Conservation (phyloP, 768 basidiomycete species). For the Phylloporus arenicola region DNA sequence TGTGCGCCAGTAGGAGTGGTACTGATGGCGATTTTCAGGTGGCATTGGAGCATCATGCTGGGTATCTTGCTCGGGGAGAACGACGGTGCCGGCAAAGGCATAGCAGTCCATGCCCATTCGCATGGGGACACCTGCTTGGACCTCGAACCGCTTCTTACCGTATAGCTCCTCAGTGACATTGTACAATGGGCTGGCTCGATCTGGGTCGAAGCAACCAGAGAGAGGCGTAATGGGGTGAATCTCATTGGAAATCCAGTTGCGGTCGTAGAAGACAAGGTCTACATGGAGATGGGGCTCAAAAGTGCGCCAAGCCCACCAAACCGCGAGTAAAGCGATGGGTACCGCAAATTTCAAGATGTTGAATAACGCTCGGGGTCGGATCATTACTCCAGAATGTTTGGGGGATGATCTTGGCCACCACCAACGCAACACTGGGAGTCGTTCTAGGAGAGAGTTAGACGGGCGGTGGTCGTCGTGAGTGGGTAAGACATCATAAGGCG, state of each 20-base stretch:
- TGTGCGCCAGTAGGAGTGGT: conserved; percentile 91
- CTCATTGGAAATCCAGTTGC: conserved; percentile 68
- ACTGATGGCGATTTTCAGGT: conserved; percentile 51
- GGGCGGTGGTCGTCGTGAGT: conserved; percentile 9
- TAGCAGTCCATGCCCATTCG: conserved; percentile 86
- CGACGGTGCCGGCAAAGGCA: conserved; percentile 81
- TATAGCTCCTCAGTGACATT: conserved; percentile 60
- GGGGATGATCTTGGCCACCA: conserved; percentile 7
- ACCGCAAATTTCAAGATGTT: conserved; percentile 41
- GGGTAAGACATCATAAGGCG: conserved; percentile 7
- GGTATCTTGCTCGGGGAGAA: conserved; percentile 15
- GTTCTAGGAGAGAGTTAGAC: neutral
- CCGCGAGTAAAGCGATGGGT: conserved; percentile 25
- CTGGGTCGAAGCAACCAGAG: conserved; percentile 67
- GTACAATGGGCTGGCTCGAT: conserved; percentile 57
- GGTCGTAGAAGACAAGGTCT: conserved; percentile 74
- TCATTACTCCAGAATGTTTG: neutral
- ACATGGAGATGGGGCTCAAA: conserved; percentile 72
- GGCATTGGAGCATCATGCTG: conserved; percentile 18
- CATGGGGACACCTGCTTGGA: conserved; percentile 78
- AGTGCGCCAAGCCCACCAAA: conserved; percentile 41
- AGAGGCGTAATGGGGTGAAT: conserved; percentile 62
- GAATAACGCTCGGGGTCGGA: conserved; percentile 32
- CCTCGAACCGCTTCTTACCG: conserved; percentile 58
- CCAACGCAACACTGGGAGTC: neutral